A percentile compares a stretch with the other conserved stretches of the same genome.
phyloP scores from a whole-genome alignment of 352 stramenopile species.

The Globisporangium rhizosaccharum region DNA sequence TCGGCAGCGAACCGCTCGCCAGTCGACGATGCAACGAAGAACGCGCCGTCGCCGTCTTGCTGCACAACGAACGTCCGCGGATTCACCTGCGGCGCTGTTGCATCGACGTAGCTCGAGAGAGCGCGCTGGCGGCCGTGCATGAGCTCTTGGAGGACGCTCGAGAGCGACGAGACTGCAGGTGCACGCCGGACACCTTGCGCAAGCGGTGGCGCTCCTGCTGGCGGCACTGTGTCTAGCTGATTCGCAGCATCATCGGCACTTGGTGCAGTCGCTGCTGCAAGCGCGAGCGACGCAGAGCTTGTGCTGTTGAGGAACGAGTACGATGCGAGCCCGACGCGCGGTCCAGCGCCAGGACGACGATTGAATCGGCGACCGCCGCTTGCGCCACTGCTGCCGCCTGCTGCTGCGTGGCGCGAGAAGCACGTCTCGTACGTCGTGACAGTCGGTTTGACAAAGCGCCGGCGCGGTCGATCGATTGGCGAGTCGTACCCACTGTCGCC shows the following conservation, averaged over 20 bases:
- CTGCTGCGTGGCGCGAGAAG: slow-evolving; percentile 27
- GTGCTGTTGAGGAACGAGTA: slow-evolving; percentile 15
- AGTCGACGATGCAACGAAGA: slow-evolving; percentile 35
- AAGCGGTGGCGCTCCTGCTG: neutral
- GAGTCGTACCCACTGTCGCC: slow-evolving; percentile 1
- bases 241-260: too few relatives aligned
- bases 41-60: slow-evolving; percentile 27
- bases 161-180: slow-evolving; percentile 41
- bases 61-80: slow-evolving; percentile 32
- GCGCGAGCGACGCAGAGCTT: slow-evolving; percentile 6
- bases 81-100: slow-evolving; percentile 23
- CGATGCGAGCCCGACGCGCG: slow-evolving; percentile 10
- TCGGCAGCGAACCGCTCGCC: slow-evolving; percentile 36
- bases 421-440: slow-evolving; percentile 43
- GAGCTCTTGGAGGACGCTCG: slow-evolving; percentile 40
- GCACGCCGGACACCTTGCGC: neutral
- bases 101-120: slow-evolving; percentile 38
- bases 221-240: neutral
- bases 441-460: slow-evolving; percentile 46
- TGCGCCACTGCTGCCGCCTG: neutral
- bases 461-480: slow-evolving; percentile 14
- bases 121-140: slow-evolving; percentile 34
- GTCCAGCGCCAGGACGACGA: neutral
- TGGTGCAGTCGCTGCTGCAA: neutral
- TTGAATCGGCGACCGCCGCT: slow-evolving; percentile 5